phyloP scores from a whole-genome alignment of 2,329 filamentous ascomycete genomes.

The Trichoderma simmonsii region DNA sequence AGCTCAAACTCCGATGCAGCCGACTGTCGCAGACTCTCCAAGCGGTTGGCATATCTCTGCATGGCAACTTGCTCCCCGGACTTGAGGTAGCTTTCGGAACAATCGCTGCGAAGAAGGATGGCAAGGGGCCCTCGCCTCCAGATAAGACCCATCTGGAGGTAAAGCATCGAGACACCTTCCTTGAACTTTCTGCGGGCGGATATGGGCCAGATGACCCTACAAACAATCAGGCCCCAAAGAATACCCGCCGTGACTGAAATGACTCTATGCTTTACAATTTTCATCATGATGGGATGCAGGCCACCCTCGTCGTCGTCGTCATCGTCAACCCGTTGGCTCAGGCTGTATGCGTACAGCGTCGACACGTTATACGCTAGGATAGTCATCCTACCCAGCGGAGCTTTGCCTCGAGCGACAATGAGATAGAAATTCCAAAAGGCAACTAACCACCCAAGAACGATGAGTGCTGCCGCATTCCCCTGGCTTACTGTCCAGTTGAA shows the following conservation, averaged over 20 bases:
- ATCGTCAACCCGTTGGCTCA: conserved; percentile 70
- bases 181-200: conserved; percentile 81
- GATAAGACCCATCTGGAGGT: conserved; percentile 86
- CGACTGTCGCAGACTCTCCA: conserved; percentile 67
- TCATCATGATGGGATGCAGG: conserved; percentile 71
- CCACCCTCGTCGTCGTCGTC: conserved; percentile 81
- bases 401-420: conserved; percentile 74
- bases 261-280: conserved; percentile 81
- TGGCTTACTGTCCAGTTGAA: conserved; percentile 70
- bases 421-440: conserved; percentile 79
- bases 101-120: conserved; percentile 59
- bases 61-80: conserved; percentile 79
- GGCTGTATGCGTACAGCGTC: conserved; percentile 83
- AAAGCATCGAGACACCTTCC: conserved; percentile 77
- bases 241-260: conserved; percentile 78
- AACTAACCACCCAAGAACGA: conserved; percentile 74
- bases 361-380: conserved; percentile 91
- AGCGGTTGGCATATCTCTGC: conserved; percentile 66
- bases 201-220: conserved; percentile 83
- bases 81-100: conserved; percentile 67
- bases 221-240: conserved; percentile 83
- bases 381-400: conserved; percentile 84
- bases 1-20: conserved; percentile 79
- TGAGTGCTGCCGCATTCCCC: conserved; percentile 68
- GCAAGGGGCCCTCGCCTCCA: conserved; percentile 90